A percentile compares a stretch with the other conserved stretches of the same genome.
phyloP scores from a whole-genome alignment of 2,329 filamentous ascomycete species.

The Ustilaginoidea virens region DNA sequence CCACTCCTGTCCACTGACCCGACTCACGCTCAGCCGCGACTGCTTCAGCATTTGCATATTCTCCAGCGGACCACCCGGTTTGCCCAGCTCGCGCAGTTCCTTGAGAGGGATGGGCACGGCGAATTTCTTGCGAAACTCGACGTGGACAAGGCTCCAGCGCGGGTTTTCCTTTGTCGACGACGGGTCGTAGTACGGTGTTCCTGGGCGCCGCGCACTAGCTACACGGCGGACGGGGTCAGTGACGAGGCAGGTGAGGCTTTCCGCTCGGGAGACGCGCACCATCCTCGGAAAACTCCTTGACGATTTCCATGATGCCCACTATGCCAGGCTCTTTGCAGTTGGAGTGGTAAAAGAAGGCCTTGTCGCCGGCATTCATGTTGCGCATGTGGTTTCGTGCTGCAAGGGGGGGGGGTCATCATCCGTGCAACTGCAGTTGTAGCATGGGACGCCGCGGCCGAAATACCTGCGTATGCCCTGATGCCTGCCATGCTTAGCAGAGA shows the following conservation, averaged over 20 bases:
- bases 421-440: background rate
- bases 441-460: background rate
- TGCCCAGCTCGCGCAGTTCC: constrained; percentile 52
- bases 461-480: constrained; percentile 34
- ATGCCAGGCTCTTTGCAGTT: constrained; percentile 85
- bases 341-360: constrained; percentile 95
- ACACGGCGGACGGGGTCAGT: background rate
- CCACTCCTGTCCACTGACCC: constrained; percentile 51
- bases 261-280: no score
- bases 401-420: no score
- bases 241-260: no score
- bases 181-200: constrained; percentile 64
- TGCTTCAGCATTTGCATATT: constrained; percentile 75
- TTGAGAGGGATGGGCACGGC: constrained; percentile 51
- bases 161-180: constrained; percentile 42
- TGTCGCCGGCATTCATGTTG: constrained; percentile 78
- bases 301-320: constrained; percentile 78
- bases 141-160: constrained; percentile 77
- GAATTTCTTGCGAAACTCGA: constrained; percentile 77
- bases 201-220: constrained; percentile 18
- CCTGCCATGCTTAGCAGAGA: constrained; percentile 18
- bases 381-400: constrained; percentile 82
- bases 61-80: constrained; percentile 40
- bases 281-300: constrained; percentile 69
- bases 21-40: constrained; percentile 67